A percentile compares a stretch with the other conserved stretches of the same genome.
Evolutionary conservation across 495 filamentous ascomycete genomes (phyloP).

Genomic region (Penicillium subrubescens): DNA sequence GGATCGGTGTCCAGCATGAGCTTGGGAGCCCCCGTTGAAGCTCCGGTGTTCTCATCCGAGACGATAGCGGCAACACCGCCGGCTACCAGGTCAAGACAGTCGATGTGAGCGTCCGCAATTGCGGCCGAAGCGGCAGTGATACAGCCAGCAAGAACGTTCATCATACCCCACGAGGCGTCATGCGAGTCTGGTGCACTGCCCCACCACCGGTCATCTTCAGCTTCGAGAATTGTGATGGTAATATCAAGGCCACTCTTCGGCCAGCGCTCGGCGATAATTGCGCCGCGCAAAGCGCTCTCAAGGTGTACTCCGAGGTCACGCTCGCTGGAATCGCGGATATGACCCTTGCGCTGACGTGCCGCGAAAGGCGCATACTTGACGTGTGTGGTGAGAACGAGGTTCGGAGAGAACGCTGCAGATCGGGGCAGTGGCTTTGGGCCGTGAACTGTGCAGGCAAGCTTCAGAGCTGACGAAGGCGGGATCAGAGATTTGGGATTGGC

Average conservation of each 20-base stretch:
- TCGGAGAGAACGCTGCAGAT: slow-evolving; percentile 84
- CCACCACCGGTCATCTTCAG: slow-evolving; percentile 74
- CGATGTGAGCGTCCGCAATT: slow-evolving; percentile 91
- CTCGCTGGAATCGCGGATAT: slow-evolving; percentile 83
- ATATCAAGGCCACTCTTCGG: slow-evolving; percentile 95
- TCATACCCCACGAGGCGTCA: slow-evolving; percentile 69
- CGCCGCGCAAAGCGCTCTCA: slow-evolving; percentile 84
- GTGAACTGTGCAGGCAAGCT: slow-evolving; percentile 89
- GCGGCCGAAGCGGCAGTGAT: slow-evolving; percentile 96
- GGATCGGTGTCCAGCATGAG: slow-evolving; percentile 84
- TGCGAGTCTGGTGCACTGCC: slow-evolving; percentile 51
- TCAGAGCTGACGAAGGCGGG: slow-evolving; percentile 65
- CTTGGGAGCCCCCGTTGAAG: slow-evolving; percentile 36
- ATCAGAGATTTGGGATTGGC: slow-evolving; percentile 50
- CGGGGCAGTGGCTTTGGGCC: slow-evolving; percentile 89
- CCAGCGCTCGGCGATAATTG: slow-evolving; percentile 90
- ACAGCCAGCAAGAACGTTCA: slow-evolving; percentile 89
- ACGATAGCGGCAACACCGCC: slow-evolving; percentile 89
- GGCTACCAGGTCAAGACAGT: slow-evolving; percentile 87
- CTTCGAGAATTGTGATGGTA: slow-evolving; percentile 88
- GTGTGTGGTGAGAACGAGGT: slow-evolving; percentile 85
- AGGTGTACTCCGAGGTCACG: slow-evolving; percentile 89
- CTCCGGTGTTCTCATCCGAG: slow-evolving; percentile 38
- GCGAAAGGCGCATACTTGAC: slow-evolving; percentile 98
- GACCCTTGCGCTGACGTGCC: slow-evolving; percentile 75